Evolutionary conservation across 805 yeast genomes (phyloP), one percentile per base, ranked within the genome.

Genomic region (Candida maris): DNA sequence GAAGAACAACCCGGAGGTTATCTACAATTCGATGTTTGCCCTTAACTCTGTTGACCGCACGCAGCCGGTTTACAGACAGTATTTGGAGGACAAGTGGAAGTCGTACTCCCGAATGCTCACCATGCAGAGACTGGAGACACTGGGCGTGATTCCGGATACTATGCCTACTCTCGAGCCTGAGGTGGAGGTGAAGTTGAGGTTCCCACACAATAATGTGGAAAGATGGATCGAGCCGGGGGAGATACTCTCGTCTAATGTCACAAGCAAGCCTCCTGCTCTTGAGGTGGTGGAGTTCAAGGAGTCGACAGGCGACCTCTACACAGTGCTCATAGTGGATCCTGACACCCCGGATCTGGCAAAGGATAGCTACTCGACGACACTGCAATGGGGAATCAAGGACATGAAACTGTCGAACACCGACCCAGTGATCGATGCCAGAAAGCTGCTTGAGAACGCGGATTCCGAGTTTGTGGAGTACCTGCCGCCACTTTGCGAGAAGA

Each of bases 401-500:
- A 70, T 89, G 20, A 68, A 75, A 30, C 59, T 86, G 21, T 61
- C 71, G 21, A 77, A 77, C 49, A 69, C 69, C 41, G 77, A 80
- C 44, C 76, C 81, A 50, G 59, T 71, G 32, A 70, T 85, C 24
- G 70, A 71, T 42, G 67, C 74, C 16, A 58, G 53, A 28, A 69
- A 64, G 43, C 53, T 71, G 27, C 51, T 54, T 15, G 52, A 55
- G 18, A 37, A 47, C 31, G 56, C 64, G 27, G 70, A 65, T 30
- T 67, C 61, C 41, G 76, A 63, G 38, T 69, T 78, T 45, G 67
- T 71, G 26, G 73, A 75, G 6, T 91, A 87, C 58, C 55, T 70
- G 17, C 96, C 98, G 18, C 85, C 96, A 30, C 74, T 75, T 19
- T 96, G 97, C 8, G 97, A 91, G 57, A 85, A 85, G 66, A 93